Evolutionary conservation across 2,329 filamentous ascomycete species (phyloP).

Genomic region (Cercospora nicotianae): DNA sequence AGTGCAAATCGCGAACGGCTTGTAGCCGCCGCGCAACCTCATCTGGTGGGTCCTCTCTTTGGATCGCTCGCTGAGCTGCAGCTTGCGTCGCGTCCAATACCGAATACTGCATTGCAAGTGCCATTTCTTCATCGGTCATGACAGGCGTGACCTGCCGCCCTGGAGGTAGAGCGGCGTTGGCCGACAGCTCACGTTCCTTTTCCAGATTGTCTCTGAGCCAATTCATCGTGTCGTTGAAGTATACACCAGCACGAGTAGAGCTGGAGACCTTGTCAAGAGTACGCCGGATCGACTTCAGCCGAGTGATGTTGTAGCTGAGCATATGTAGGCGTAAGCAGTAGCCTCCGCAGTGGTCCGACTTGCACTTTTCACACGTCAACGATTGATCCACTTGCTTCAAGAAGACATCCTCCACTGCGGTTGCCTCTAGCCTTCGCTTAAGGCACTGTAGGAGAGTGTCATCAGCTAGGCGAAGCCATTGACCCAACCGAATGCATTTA

Average conservation of each 20-base stretch:
- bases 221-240: conserved; percentile 7
- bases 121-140: conserved; percentile 18
- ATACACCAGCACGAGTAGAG: conserved; percentile 10
- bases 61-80: not conserved
- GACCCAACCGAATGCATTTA: not conserved
- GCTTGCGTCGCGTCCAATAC: not conserved
- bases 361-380: conserved; percentile 11
- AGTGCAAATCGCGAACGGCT: conserved; percentile 4
- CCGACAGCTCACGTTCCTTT: conserved; percentile 11
- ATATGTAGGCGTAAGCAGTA: conserved; percentile 15
- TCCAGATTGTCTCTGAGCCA: conserved; percentile 16
- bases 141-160: conserved; percentile 10
- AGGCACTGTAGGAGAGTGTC: conserved; percentile 21
- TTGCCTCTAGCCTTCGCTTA: conserved; percentile 11
- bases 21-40: not conserved
- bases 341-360: conserved; percentile 14
- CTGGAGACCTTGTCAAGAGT: conserved; percentile 16
- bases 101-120: conserved; percentile 14
- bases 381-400: not conserved
- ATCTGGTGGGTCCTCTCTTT: not conserved
- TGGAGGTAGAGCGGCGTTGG: not conserved
- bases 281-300: conserved; percentile 8
- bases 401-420: conserved; percentile 10
- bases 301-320: conserved; percentile 12
- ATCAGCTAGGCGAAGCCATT: conserved; percentile 18